These are phyloP conservation scores for Angomonas desouzai DNA, from an alignment of 208 protist species.

Conservation along the genomic window DNA sequence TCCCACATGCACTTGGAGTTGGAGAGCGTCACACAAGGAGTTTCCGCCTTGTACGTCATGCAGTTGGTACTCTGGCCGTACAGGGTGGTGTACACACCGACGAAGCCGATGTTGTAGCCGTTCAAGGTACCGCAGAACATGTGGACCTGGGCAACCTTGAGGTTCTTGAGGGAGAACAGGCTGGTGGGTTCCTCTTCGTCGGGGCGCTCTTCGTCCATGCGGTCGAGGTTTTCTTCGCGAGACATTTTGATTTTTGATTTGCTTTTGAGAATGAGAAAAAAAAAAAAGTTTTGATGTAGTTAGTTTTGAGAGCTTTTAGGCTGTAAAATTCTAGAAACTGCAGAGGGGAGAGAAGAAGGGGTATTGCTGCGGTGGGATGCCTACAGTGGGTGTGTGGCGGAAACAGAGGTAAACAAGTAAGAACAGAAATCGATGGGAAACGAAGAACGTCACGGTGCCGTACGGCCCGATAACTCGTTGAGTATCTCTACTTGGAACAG, in stretches of 20 bases:
- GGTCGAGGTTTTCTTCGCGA: constrained; percentile 2
- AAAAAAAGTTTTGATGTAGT: too few species aligned
- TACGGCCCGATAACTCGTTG: too few species aligned
- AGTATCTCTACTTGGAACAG: constrained; percentile 4
- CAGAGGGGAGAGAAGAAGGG: too few species aligned
- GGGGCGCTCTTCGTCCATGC: neutral
- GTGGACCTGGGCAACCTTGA: constrained; percentile 47
- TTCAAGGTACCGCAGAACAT: constrained; percentile 44
- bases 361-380: too few species aligned
- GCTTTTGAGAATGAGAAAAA: neutral
- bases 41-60: constrained; percentile 25
- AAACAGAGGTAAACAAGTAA: neutral
- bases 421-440: too few species aligned
- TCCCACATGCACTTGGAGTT: constrained; percentile 60
- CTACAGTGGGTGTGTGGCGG: too few species aligned
- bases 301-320: too few species aligned
- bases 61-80: constrained; percentile 64
- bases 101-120: constrained; percentile 75
- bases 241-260: too few species aligned
- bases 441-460: too few species aligned
- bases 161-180: constrained; percentile 45
- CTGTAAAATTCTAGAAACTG: too few species aligned
- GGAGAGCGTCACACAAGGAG: constrained; percentile 33
- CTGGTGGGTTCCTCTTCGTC: constrained; percentile 15
- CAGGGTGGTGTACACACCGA: constrained; percentile 59